A percentile compares a stretch with the other conserved stretches of the same genome.
phyloP scores from a whole-genome alignment of 345 rosid species.

The Euphorbia peplus region DNA sequence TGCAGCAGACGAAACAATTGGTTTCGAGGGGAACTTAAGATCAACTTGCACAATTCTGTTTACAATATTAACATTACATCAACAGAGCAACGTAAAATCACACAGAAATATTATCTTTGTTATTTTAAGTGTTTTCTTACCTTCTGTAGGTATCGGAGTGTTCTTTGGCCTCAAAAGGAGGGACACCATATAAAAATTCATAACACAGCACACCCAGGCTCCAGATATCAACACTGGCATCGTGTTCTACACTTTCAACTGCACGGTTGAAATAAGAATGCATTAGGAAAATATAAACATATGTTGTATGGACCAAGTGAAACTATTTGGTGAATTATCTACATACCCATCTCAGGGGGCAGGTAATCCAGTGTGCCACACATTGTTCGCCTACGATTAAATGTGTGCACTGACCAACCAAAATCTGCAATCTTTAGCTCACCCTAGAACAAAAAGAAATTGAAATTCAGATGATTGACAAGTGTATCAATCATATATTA shows the following conservation, averaged over 20 bases:
- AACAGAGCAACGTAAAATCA: not conserved
- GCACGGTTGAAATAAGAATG: constrained; percentile 19
- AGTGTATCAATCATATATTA: constrained; percentile 15
- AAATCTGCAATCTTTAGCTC: constrained; percentile 99
- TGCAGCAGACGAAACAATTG: constrained; percentile 81
- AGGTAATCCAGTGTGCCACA: constrained; percentile 97
- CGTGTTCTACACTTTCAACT: constrained; percentile 97
- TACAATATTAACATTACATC: not conserved
- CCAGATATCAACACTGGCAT: constrained; percentile 95
- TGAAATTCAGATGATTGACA: constrained; percentile 3
- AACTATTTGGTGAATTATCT: too few relatives aligned
- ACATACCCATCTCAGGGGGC: constrained; percentile 97
- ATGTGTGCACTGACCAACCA: constrained; percentile 99
- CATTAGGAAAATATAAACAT: not conserved
- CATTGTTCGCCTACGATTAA: constrained; percentile 95
- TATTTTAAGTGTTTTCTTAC: constrained; percentile 24
- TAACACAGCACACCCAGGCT: constrained; percentile 95
- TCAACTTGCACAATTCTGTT: constrained; percentile 95
- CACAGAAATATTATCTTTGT: not conserved
- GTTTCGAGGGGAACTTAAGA: constrained; percentile 85
- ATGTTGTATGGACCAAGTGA: too few relatives aligned
- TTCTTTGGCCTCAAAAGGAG: constrained; percentile 89
- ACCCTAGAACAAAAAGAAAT: constrained; percentile 48
- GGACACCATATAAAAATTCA: constrained; percentile 85
- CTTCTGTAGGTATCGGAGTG: constrained; percentile 95